Evolutionary conservation across 306 rosid species (phyloP), one percentile per base, ranked within the genome.

Genomic region (Lathyrus aphaca): DNA sequence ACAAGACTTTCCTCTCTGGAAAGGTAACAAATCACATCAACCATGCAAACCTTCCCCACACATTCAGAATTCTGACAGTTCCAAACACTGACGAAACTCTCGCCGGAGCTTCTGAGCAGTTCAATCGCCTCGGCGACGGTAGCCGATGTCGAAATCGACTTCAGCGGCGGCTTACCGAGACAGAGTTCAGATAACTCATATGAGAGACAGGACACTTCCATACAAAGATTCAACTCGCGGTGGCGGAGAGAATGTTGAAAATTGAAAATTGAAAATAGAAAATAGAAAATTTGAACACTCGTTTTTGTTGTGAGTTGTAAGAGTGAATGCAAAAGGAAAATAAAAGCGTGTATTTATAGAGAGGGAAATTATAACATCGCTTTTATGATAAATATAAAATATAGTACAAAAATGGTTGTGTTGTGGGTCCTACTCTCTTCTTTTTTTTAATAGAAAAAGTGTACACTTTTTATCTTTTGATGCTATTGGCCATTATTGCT

Each of bases 111-210:
- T 2, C 84, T 83, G 29, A 94, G 80, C 16, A 83, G 86, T 0
- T 78, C 70, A 75, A 91, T 76, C 63, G 96, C 97, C 64, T 91
- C 91, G 10, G 85, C 92, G 51, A 91, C 72, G 71, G 96, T 81
- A 71, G 95, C 80, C n/a, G 96, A 77, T 16, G 72, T 43, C 12
- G 86, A 62, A 5, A 94, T 84, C 16, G 87, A 80, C 89, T 81
- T 91, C 86, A 94, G 71, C 64, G 99, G 86, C 45, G 96, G 99
- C 87, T 94, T 94, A 73, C 95, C 99, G 15, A 94, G 97, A 74
- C 95, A 91, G 86, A 94, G 99, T 79, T 94, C 99, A 18, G 97
- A 94, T 73, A 95, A 82, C 80, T 88, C 96, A 73, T 80, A 82
- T 21, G 84, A 58, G 74, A 87, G 80, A 73, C 87, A 86, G 81